Evolutionary conservation across 495 filamentous ascomycete genomes (phyloP).

Genomic region (Umbilicaria muhlenbergii): DNA sequence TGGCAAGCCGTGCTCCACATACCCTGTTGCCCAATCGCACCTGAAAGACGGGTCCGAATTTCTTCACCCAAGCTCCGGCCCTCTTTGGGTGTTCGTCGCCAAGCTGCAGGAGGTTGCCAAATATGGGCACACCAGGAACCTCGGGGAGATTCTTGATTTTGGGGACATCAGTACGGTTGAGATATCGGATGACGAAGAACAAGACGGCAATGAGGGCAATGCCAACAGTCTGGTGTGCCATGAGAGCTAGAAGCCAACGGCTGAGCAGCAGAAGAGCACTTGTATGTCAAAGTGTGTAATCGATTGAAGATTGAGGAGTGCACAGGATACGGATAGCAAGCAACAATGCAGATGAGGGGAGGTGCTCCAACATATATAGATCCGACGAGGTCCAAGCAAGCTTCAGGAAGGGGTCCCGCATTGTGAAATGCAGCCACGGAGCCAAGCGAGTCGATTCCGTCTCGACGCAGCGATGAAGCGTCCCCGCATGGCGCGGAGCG

Average conservation of each 20-base stretch:
- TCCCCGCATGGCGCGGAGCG: too few relatives aligned
- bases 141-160: conserved; percentile 50
- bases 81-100: conserved; percentile 38
- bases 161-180: conserved; percentile 41
- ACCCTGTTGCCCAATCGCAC: conserved; percentile 50
- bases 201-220: conserved; percentile 26
- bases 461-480: too few relatives aligned
- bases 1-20: background rate
- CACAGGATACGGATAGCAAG: too few relatives aligned
- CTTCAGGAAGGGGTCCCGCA: too few relatives aligned
- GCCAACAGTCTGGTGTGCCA: conserved; percentile 29
- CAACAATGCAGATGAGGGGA: too few relatives aligned
- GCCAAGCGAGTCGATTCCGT: too few relatives aligned
- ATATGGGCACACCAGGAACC: conserved; percentile 45
- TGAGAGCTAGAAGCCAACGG: conserved; percentile 3
- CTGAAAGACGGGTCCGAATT: conserved; percentile 53
- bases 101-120: conserved; percentile 47
- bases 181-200: conserved; percentile 36
- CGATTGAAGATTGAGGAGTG: too few relatives aligned
- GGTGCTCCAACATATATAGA: too few relatives aligned
- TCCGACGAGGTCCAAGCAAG: too few relatives aligned
- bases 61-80: conserved; percentile 37
- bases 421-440: too few relatives aligned
- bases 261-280: too few relatives aligned
- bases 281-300: too few relatives aligned